A percentile compares a stretch with the other conserved stretches of the same genome.
Evolutionary conservation across 1,284 basidiomycete species (phyloP).

Genomic region (Ceratorhiza oryzae-sativae): DNA sequence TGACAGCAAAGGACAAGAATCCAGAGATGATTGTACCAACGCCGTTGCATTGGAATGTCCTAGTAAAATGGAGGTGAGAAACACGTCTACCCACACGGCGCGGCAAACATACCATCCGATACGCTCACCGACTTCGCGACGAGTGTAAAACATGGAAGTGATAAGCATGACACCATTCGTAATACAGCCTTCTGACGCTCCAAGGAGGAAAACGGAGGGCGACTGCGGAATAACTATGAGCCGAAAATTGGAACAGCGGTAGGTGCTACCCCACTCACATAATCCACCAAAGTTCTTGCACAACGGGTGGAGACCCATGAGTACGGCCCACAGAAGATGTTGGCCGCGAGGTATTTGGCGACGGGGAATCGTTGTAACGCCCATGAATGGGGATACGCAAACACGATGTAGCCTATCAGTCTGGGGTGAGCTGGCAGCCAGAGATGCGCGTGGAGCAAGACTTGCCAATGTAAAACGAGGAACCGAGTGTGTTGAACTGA

Average conservation of each 20-base stretch:
- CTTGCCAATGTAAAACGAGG: conserved; percentile 51
- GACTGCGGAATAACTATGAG: conserved; percentile 43
- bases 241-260: background rate
- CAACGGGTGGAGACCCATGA: conserved; percentile 44
- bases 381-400: conserved; percentile 48
- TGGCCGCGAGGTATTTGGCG: conserved; percentile 48
- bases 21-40: conserved; percentile 48
- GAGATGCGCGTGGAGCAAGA: background rate
- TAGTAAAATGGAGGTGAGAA: background rate
- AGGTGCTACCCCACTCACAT: conserved; percentile 41
- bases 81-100: background rate
- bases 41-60: conserved; percentile 49
- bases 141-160: conserved; percentile 49
- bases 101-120: conserved; percentile 47
- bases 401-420: conserved; percentile 46
- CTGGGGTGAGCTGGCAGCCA: conserved; percentile 12
- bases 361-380: conserved; percentile 49
- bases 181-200: conserved; percentile 49
- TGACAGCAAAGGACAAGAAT: conserved; percentile 50
- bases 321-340: conserved; percentile 49
- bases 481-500: conserved; percentile 48
- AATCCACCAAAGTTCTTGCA: conserved; percentile 45
- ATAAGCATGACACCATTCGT: conserved; percentile 48
- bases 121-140: conserved; percentile 49
- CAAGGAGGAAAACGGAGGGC: conserved; percentile 51